phyloP scores from a whole-genome alignment of 495 filamentous ascomycete species.

The Aspergillus ellipticus region DNA sequence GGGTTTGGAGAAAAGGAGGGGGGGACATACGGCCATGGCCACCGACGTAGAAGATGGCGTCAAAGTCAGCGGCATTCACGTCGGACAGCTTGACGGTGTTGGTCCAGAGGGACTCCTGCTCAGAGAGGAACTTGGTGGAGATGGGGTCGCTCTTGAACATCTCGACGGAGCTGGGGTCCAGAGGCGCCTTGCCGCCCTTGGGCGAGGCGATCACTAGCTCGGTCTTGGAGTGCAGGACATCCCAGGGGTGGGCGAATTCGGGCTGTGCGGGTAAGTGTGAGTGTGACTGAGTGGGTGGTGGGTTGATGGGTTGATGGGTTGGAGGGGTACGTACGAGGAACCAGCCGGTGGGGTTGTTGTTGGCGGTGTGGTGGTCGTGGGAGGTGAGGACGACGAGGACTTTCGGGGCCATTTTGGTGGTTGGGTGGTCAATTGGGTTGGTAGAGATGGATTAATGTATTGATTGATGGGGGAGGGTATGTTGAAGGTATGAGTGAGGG shows the following conservation, averaged over 20 bases:
- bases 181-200: conserved; percentile 60
- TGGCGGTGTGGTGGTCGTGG: conserved; percentile 48
- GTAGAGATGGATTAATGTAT: background rate
- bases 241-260: conserved; percentile 67
- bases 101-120: conserved; percentile 56
- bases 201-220: conserved; percentile 63
- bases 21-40: conserved; percentile 63
- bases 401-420: conserved; percentile 39
- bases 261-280: conserved; percentile 38
- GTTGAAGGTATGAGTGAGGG: background rate
- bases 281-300: background rate
- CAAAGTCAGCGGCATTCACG: conserved; percentile 56
- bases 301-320: background rate
- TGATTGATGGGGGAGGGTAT: background rate
- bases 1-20: background rate
- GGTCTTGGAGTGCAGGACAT: conserved; percentile 50
- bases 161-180: conserved; percentile 63
- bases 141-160: conserved; percentile 51
- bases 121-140: conserved; percentile 48
- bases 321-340: conserved; percentile 49
- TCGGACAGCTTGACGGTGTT: conserved; percentile 52
- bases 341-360: conserved; percentile 60
- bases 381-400: conserved; percentile 69
- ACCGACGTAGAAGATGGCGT: conserved; percentile 69
- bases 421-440: no score